Conservation (phyloP, 345 rosid species). For the Hirschfeldia incana region DNA sequence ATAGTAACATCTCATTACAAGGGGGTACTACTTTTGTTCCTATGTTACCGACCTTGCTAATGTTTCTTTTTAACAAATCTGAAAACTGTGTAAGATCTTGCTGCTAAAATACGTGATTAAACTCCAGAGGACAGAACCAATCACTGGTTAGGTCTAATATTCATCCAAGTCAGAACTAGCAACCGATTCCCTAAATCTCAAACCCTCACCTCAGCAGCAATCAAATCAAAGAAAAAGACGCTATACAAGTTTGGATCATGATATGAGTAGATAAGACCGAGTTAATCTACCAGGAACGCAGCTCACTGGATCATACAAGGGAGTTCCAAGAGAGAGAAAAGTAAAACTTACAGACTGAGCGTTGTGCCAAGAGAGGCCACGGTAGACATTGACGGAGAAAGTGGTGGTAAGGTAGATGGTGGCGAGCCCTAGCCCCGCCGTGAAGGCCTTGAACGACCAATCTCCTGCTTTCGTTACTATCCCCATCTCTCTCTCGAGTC, state of each 20-base stretch:
- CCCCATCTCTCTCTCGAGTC: constrained; percentile 44
- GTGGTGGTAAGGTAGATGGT: constrained; percentile 73
- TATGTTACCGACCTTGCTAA: not conserved
- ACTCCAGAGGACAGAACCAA: not conserved
- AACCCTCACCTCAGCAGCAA: not conserved
- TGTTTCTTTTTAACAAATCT: not conserved
- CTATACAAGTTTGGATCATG: not conserved
- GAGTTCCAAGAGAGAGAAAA: not conserved
- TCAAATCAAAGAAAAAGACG: constrained; percentile 3
- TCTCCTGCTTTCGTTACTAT: constrained; percentile 61
- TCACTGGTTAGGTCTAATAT: not conserved
- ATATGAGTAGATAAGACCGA: not conserved
- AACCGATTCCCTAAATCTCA: constrained; percentile 8
- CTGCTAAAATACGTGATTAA: not conserved
- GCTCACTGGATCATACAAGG: not conserved
- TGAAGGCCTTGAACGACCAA: constrained; percentile 70
- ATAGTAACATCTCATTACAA: not conserved
- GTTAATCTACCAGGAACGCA: not conserved
- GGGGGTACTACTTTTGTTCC: not conserved
- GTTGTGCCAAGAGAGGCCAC: constrained; percentile 78
- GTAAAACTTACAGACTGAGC: constrained; percentile 56
- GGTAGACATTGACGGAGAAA: constrained; percentile 74
- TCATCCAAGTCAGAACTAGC: not conserved
- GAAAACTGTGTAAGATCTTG: not conserved
- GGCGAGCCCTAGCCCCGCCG: constrained; percentile 72